Evolutionary conservation across 2,329 filamentous ascomycete species (phyloP).

Genomic region (Coniella vitis): DNA sequence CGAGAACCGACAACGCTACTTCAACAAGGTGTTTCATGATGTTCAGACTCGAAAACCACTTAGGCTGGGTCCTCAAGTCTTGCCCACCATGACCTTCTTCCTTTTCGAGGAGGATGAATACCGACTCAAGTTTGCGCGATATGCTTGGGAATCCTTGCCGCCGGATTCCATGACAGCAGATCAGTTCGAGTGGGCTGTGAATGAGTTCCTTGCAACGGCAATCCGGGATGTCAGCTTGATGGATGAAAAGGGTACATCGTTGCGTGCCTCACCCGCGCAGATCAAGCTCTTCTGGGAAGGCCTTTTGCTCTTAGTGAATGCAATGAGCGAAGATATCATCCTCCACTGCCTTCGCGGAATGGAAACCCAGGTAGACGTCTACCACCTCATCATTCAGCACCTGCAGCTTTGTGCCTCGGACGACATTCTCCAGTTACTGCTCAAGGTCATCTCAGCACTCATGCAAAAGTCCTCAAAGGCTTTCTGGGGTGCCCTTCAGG

Average conservation of each 20-base stretch:
- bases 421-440: constrained; percentile 58
- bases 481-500: constrained; percentile 83
- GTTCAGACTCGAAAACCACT: constrained; percentile 75
- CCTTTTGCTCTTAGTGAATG: constrained; percentile 64
- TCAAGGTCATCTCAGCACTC: constrained; percentile 64
- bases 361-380: constrained; percentile 70
- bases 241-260: background rate
- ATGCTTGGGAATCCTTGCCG: constrained; percentile 60
- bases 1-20: constrained; percentile 44
- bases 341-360: constrained; percentile 72
- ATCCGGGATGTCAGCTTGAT: constrained; percentile 32
- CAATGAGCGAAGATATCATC: constrained; percentile 67
- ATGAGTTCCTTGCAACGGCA: constrained; percentile 61
- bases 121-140: constrained; percentile 60
- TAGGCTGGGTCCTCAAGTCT: constrained; percentile 62
- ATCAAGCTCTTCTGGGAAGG: constrained; percentile 76
- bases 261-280: constrained; percentile 32
- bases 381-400: constrained; percentile 51
- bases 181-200: constrained; percentile 85
- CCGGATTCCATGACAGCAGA: constrained; percentile 55
- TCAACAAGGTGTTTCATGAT: constrained; percentile 76
- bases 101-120: constrained; percentile 66
- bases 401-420: constrained; percentile 43
- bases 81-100: constrained; percentile 80
- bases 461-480: constrained; percentile 69